phyloP scores from a whole-genome alignment of 2,329 filamentous ascomycete genomes.

The Colletotrichum gigasporum region DNA sequence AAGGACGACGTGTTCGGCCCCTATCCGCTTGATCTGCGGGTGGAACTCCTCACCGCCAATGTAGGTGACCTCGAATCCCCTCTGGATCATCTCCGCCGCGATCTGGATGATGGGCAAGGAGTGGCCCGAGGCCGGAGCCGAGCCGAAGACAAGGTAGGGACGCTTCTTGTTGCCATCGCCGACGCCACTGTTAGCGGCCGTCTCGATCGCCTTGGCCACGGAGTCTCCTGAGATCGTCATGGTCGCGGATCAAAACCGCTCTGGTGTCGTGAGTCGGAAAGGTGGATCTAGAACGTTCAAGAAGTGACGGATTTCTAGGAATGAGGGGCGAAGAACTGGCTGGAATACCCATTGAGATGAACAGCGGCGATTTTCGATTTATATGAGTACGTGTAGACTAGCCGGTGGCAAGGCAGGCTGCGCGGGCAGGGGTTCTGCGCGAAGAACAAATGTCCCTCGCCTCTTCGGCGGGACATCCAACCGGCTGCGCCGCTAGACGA shows the following conservation, averaged over 20 bases:
- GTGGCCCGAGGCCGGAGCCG: slow-evolving; percentile 42
- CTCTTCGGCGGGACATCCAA: background rate
- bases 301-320: too few relatives aligned
- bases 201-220: background rate
- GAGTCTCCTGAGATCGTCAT: slow-evolving; percentile 18
- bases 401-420: too few relatives aligned
- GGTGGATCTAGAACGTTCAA: background rate
- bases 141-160: slow-evolving; percentile 41
- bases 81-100: slow-evolving; percentile 45
- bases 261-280: too few relatives aligned
- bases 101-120: slow-evolving; percentile 42
- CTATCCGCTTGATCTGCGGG: slow-evolving; percentile 44
- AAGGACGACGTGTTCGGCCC: slow-evolving; percentile 45
- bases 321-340: too few relatives aligned
- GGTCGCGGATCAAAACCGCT: background rate
- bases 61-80: slow-evolving; percentile 53
- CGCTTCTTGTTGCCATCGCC: slow-evolving; percentile 29
- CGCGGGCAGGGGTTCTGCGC: too few relatives aligned
- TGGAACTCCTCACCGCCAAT: slow-evolving; percentile 49
- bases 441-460: too few relatives aligned
- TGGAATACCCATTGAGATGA: too few relatives aligned
- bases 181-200: background rate
- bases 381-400: too few relatives aligned
- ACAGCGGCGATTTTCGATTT: background rate
- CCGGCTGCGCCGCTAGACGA: background rate